A percentile compares a stretch with the other conserved stretches of the same genome.
phyloP scores from a whole-genome alignment of 1,139 yeast species.

The Candida tetrigidarum region DNA sequence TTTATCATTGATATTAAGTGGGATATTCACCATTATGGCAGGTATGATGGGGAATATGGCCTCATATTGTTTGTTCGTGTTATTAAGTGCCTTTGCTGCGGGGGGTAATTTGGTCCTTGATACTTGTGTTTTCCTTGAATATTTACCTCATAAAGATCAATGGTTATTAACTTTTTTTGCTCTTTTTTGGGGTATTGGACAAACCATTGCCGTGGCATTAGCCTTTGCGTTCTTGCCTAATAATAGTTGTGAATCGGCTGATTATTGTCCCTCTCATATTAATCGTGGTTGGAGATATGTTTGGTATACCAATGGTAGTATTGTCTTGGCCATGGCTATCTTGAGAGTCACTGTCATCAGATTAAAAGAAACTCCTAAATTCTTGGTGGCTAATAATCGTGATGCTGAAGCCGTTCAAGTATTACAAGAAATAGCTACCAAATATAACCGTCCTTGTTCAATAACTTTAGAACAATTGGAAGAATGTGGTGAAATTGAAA shows the following conservation, averaged over 20 bases:
- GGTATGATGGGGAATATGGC: constrained; percentile 55
- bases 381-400: constrained; percentile 52
- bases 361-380: constrained; percentile 62
- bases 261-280: constrained; percentile 45
- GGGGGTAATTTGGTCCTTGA: constrained; percentile 69
- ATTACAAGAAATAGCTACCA: constrained; percentile 41
- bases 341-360: constrained; percentile 49
- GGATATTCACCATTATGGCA: constrained; percentile 54
- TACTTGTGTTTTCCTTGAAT: constrained; percentile 62
- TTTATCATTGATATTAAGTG: constrained; percentile 52
- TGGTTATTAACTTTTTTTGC: constrained; percentile 62
- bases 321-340: constrained; percentile 53
- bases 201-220: constrained; percentile 53
- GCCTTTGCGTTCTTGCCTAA: constrained; percentile 62
- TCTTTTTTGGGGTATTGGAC: constrained; percentile 67
- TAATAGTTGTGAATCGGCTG: constrained; percentile 42
- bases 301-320: constrained; percentile 56
- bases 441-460: constrained; percentile 44
- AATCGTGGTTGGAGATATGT: constrained; percentile 68
- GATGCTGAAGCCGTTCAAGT: constrained; percentile 52
- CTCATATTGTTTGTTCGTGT: constrained; percentile 53
- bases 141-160: constrained; percentile 55
- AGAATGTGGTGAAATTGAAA: constrained; percentile 45
- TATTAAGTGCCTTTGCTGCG: constrained; percentile 49
- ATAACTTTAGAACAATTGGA: constrained; percentile 49